phyloP scores from a whole-genome alignment of 2,329 filamentous ascomycete species.

The Verticillium longisporum region DNA sequence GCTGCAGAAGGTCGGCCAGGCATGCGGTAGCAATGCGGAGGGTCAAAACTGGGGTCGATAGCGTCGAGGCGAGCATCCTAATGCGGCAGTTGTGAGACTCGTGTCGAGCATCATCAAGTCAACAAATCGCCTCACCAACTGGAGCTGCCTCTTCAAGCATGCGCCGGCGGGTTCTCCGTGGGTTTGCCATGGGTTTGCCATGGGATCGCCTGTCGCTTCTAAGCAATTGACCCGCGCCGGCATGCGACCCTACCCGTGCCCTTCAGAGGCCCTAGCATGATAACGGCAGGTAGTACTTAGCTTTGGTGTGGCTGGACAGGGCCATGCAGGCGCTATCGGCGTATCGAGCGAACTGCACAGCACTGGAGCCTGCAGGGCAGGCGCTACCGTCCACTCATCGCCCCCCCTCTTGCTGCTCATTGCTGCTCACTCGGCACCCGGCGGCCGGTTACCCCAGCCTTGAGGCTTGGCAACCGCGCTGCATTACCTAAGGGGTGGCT shows the following conservation, averaged over 20 bases:
- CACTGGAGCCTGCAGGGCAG: not conserved
- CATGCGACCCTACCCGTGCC: not conserved
- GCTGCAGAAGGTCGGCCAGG: not conserved
- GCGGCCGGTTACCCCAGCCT: not conserved
- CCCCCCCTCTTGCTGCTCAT: not conserved
- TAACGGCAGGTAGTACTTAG: not conserved
- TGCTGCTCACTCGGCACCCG: not conserved
- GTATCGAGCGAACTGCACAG: not conserved
- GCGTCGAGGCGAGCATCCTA: not conserved
- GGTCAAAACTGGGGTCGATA: not conserved
- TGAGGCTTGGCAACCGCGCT: not conserved
- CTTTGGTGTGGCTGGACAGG: not conserved
- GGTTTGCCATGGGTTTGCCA: not conserved
- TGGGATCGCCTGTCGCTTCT: not conserved
- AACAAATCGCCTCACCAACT: not conserved
- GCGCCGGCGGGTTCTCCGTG: not conserved
- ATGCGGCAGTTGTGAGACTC: conserved; percentile 1
- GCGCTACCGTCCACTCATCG: not conserved
- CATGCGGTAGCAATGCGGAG: not conserved
- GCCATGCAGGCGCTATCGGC: not conserved
- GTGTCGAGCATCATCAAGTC: not conserved
- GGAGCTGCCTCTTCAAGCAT: conserved; percentile 2
- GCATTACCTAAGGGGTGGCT: not conserved
- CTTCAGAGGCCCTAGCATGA: not conserved
- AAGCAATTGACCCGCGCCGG: not conserved